Conservation (phyloP, 768 basidiomycete genomes). For the Lyophyllum atratum region DNA sequence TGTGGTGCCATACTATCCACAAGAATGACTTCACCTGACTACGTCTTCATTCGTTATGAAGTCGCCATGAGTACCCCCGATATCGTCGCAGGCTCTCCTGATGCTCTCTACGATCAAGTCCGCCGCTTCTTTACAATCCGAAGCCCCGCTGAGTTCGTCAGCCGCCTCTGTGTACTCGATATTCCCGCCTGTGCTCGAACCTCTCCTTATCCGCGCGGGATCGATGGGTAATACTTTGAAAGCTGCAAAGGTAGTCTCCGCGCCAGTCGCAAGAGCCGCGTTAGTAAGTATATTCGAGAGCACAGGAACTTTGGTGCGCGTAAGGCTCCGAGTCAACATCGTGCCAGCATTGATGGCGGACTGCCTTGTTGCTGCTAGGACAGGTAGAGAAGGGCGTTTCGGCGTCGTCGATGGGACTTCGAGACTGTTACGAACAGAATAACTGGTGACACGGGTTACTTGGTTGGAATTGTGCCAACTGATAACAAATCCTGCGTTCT, state of each 20-base stretch:
- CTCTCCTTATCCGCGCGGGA: conserved; percentile 50
- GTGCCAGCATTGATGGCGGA: conserved; percentile 12
- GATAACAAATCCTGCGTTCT: conserved; percentile 88
- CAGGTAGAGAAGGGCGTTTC: conserved; percentile 16
- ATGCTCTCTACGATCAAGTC: conserved; percentile 76
- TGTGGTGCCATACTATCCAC: conserved; percentile 5
- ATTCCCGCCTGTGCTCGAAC: conserved; percentile 44
- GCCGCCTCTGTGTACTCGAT: conserved; percentile 52
- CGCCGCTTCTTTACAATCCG: conserved; percentile 76
- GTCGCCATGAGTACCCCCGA: conserved; percentile 46
- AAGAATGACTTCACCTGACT: conserved; percentile 60
- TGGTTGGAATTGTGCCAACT: conserved; percentile 76
- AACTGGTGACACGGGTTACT: conserved; percentile 78
- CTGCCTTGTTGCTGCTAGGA: conserved; percentile 12
- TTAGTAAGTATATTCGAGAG: conserved; percentile 39
- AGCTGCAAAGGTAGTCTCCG: conserved; percentile 59
- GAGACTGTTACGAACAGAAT: conserved; percentile 77
- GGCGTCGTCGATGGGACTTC: conserved; percentile 26
- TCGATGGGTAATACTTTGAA: conserved; percentile 83
- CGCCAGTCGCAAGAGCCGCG: conserved; percentile 29
- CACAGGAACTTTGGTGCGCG: conserved; percentile 16
- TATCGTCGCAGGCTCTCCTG: conserved; percentile 62
- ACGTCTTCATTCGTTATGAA: conserved; percentile 73
- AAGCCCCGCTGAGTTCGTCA: conserved; percentile 61
- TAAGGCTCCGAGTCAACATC: conserved; percentile 11